Percentiles rank a stretch among this genome's conserved stretches.
Conservation (phyloP, 129 eudicot species). For the Scalesia atractyloides region DNA sequence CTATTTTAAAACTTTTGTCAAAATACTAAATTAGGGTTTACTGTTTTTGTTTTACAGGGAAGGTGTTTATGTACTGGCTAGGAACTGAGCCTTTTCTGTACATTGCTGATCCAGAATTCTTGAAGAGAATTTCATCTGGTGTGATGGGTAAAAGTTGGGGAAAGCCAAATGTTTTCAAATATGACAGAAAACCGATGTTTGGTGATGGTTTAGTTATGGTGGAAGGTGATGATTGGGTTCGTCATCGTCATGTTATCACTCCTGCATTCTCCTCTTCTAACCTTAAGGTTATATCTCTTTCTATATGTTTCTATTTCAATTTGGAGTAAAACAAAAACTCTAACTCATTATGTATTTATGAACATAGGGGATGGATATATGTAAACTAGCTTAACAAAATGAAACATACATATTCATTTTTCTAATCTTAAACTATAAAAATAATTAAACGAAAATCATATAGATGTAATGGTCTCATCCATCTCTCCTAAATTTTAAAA, state of each 20-base stretch:
- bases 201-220: slow-evolving; percentile 87
- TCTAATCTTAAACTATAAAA: too few relatives aligned
- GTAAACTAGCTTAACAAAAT: too few relatives aligned
- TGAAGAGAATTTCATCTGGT: slow-evolving; percentile 63
- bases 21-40: slow-evolving; percentile 3
- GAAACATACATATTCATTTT: too few relatives aligned
- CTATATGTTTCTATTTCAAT: not conserved
- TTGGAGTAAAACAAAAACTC: too few relatives aligned
- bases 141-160: slow-evolving; percentile 93
- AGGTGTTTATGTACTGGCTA: slow-evolving; percentile 84
- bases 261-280: slow-evolving; percentile 90
- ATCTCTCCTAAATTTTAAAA: too few relatives aligned
- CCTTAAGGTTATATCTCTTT: slow-evolving; percentile 59
- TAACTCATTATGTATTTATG: too few relatives aligned
- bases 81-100: slow-evolving; percentile 93
- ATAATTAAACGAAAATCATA: too few relatives aligned
- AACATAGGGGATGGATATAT: too few relatives aligned
- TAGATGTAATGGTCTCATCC: too few relatives aligned
- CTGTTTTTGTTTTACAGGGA: slow-evolving; percentile 54
- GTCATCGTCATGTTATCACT: slow-evolving; percentile 78
- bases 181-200: slow-evolving; percentile 85
- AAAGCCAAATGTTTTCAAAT: slow-evolving; percentile 81
- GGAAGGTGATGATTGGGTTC: slow-evolving; percentile 94
- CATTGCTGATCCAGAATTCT: slow-evolving; percentile 78
- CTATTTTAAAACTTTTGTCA: too few relatives aligned